A percentile compares a stretch with the other conserved stretches of the same genome.
phyloP scores from a whole-genome alignment of 1,284 basidiomycete genomes.

The Puccinia coronata region DNA sequence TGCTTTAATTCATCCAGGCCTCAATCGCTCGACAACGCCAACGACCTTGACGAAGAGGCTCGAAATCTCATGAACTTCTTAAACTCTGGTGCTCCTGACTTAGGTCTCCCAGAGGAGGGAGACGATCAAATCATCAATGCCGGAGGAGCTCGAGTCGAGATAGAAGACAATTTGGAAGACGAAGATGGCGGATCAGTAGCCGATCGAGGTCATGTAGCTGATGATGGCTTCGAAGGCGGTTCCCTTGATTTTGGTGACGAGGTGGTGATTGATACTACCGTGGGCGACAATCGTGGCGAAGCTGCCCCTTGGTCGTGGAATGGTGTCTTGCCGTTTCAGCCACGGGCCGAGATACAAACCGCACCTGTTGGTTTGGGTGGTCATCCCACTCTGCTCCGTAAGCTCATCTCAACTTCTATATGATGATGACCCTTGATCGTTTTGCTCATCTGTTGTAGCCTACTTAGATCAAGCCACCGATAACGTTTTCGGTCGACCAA shows the following conservation, averaged over 20 bases:
- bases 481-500: slow-evolving; percentile 33
- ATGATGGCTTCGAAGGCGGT: too few species aligned
- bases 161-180: too few species aligned
- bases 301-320: slow-evolving; percentile 49
- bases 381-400: slow-evolving; percentile 43
- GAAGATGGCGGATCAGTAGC: too few species aligned
- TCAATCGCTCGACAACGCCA: too few species aligned
- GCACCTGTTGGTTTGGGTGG: slow-evolving; percentile 15
- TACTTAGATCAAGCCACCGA: slow-evolving; percentile 46
- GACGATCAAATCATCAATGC: too few species aligned
- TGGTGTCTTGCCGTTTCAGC: slow-evolving; percentile 48
- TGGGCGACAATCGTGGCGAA: slow-evolving; percentile 34
- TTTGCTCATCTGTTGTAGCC: background rate
- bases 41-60: too few species aligned
- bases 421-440: background rate
- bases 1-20: too few species aligned
- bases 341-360: slow-evolving; percentile 38
- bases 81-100: too few species aligned
- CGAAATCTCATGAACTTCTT: too few species aligned
- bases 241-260: slow-evolving; percentile 50
- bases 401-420: background rate
- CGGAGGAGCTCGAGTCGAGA: too few species aligned
- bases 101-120: too few species aligned
- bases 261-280: slow-evolving; percentile 19
- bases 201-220: too few species aligned